Evolutionary conservation across 306 rosid genomes (phyloP).

Genomic region (Casuarina equisetifolia): DNA sequence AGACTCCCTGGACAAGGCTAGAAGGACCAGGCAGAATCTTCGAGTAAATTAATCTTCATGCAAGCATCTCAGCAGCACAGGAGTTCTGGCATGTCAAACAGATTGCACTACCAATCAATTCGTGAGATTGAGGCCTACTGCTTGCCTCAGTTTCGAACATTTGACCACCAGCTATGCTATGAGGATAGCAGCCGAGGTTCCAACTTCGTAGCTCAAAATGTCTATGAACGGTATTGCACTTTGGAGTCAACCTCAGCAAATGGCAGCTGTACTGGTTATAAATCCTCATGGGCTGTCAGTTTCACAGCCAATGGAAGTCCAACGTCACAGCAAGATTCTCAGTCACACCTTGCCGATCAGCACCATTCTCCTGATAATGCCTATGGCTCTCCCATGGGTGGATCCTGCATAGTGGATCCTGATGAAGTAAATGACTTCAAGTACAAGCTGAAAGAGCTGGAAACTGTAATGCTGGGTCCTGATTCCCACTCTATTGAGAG

Average conservation of each 20-base stretch:
- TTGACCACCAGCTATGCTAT: slow-evolving; percentile 46
- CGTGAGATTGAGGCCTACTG: slow-evolving; percentile 63
- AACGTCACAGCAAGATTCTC: slow-evolving; percentile 68
- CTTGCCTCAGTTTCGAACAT: slow-evolving; percentile 56
- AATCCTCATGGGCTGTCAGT: slow-evolving; percentile 62
- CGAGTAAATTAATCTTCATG: slow-evolving; percentile 36
- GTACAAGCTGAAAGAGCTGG: slow-evolving; percentile 82
- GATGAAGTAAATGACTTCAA: slow-evolving; percentile 62
- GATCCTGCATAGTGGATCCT: slow-evolving; percentile 59
- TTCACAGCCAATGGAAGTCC: slow-evolving; percentile 77
- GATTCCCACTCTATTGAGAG: slow-evolving; percentile 59
- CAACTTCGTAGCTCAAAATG: slow-evolving; percentile 36
- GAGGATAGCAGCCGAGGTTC: slow-evolving; percentile 48
- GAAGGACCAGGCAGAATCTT: slow-evolving; percentile 9
- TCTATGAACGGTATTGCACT: slow-evolving; percentile 60
- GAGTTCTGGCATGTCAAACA: slow-evolving; percentile 55
- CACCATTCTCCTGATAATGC: slow-evolving; percentile 58
- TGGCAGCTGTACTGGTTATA: slow-evolving; percentile 39
- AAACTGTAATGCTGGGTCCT: slow-evolving; percentile 87
- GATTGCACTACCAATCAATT: slow-evolving; percentile 54
- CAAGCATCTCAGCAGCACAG: slow-evolving; percentile 75
- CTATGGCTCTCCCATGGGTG: slow-evolving; percentile 69
- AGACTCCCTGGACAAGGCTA: slow-evolving; percentile 8
- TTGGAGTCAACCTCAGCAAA: slow-evolving; percentile 77
- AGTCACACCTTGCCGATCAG: slow-evolving; percentile 49